Evolutionary conservation across 2,329 filamentous ascomycete species (phyloP).

Genomic region (Phyllosticta citrichinensis): DNA sequence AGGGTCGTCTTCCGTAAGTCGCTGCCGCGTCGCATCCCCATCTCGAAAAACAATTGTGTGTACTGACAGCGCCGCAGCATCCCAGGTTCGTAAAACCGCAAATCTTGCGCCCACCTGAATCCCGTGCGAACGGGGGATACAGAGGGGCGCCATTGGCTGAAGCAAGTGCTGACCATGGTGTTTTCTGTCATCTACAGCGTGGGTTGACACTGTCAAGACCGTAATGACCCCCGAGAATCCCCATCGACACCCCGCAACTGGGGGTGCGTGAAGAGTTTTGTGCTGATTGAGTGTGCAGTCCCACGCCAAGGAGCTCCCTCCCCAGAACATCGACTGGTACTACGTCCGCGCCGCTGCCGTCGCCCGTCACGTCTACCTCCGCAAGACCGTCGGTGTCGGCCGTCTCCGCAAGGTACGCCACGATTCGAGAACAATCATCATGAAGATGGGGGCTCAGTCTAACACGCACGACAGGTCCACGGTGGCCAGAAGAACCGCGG

Average conservation of each 20-base stretch:
- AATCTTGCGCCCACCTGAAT: constrained; percentile 39
- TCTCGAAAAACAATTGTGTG: not conserved
- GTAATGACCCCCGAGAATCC: not conserved
- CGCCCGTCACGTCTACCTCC: constrained; percentile 96
- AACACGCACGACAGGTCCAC: constrained; percentile 47
- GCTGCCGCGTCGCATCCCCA: not conserved
- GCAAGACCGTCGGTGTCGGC: constrained; percentile 98
- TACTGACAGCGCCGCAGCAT: constrained; percentile 37
- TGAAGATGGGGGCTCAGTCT: not conserved
- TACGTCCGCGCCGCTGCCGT: constrained; percentile 84
- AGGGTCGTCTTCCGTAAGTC: not conserved
- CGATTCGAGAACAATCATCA: not conserved
- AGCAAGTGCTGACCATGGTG: constrained; percentile 30
- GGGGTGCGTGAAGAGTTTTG: not conserved
- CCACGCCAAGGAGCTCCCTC: constrained; percentile 91
- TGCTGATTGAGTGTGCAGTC: not conserved
- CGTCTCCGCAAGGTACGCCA: constrained; percentile 67
- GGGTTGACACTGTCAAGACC: constrained; percentile 99
- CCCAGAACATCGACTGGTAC: constrained; percentile 96
- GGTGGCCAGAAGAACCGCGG: constrained; percentile 91
- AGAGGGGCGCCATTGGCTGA: constrained; percentile 31
- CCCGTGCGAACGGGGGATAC: constrained; percentile 43
- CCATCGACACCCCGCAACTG: constrained; percentile 36
- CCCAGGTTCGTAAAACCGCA: constrained; percentile 54
- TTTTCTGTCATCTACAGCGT: constrained; percentile 54